Percentiles rank a stretch among this genome's conserved stretches.
These are phyloP conservation scores for Orbilia javanica DNA, from an alignment of 2,329 filamentous ascomycete genomes.

Conservation along the genomic window DNA sequence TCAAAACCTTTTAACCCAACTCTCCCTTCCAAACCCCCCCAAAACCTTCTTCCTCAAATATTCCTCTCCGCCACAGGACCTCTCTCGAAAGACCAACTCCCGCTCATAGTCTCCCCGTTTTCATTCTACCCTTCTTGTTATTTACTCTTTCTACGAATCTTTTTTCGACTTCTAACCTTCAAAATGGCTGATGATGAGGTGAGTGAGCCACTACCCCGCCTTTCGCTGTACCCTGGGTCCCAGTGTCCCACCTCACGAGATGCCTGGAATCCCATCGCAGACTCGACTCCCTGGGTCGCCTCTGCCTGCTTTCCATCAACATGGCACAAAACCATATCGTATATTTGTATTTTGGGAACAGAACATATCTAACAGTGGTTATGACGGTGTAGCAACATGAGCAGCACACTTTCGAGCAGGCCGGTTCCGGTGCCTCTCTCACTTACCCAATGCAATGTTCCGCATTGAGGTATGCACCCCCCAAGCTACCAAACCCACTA, in stretches of 20 bases:
- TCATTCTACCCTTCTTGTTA: slow-evolving; percentile 2
- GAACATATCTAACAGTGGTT: slow-evolving; percentile 71
- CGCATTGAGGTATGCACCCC: slow-evolving; percentile 76
- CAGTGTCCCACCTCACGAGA: slow-evolving; percentile 77
- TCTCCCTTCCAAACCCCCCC: slow-evolving; percentile 16
- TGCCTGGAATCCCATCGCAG: slow-evolving; percentile 92
- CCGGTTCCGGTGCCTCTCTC: slow-evolving; percentile 93
- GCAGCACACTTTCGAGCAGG: slow-evolving; percentile 83
- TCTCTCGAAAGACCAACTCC: slow-evolving; percentile 37
- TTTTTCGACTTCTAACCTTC: slow-evolving; percentile 31
- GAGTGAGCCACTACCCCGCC: slow-evolving; percentile 44
- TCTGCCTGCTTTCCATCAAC: not conserved
- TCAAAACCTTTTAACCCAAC: slow-evolving; percentile 29
- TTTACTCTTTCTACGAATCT: slow-evolving; percentile 25
- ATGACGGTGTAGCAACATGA: slow-evolving; percentile 74
- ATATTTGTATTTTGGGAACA: not conserved
- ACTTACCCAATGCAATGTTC: slow-evolving; percentile 99
- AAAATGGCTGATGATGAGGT: slow-evolving; percentile 54
- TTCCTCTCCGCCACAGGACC: slow-evolving; percentile 21
- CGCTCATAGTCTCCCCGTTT: slow-evolving; percentile 24
- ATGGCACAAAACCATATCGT: not conserved
- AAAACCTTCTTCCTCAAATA: slow-evolving; percentile 19
- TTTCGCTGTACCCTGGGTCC: slow-evolving; percentile 21
- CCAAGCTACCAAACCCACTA: slow-evolving; percentile 1
- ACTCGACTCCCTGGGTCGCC: slow-evolving; percentile 66